Conservation (phyloP, 495 filamentous ascomycete species). For the Aspergillus nidulans region DNA sequence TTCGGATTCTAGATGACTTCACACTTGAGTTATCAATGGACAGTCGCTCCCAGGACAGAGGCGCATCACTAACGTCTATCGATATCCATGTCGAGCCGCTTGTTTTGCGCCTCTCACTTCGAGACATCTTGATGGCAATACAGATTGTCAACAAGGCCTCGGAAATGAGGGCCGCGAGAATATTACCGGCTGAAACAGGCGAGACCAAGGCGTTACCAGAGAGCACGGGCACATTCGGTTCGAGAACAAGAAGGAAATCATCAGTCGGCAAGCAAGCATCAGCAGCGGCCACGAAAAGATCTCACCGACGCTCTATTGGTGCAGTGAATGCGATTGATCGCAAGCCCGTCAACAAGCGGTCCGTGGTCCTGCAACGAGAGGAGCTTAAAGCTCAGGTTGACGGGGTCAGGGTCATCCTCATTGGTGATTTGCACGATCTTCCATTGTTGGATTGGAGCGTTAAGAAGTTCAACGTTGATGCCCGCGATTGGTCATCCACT, state of each 20-base stretch:
- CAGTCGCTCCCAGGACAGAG: conserved; percentile 61
- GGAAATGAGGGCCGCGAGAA: conserved; percentile 62
- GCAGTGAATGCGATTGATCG: conserved; percentile 25
- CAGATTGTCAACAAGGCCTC: conserved; percentile 93
- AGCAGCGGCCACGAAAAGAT: conserved; percentile 45
- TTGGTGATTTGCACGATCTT: conserved; percentile 91
- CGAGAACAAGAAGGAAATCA: conserved; percentile 54
- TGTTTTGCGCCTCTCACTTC: conserved; percentile 84
- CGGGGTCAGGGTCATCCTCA: conserved; percentile 87
- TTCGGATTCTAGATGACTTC: conserved; percentile 94
- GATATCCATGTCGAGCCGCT: conserved; percentile 85
- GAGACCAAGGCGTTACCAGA: conserved; percentile 64
- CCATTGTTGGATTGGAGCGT: conserved; percentile 92
- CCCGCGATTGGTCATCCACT: conserved; percentile 85
- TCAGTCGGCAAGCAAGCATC: conserved; percentile 62
- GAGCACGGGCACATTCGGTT: conserved; percentile 44
- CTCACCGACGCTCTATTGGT: conserved; percentile 35
- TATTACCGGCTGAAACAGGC: conserved; percentile 42
- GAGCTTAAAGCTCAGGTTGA: conserved; percentile 79
- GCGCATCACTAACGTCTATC: conserved; percentile 68
- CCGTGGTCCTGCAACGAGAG: conserved; percentile 67
- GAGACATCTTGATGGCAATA: conserved; percentile 89
- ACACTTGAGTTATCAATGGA: conserved; percentile 87
- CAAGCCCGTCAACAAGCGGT: conserved; percentile 29
- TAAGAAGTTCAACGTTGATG: conserved; percentile 77